These are phyloP conservation scores for Alternaria ethzedia DNA, from an alignment of 2,329 filamentous ascomycete species.

Conservation along the genomic window DNA sequence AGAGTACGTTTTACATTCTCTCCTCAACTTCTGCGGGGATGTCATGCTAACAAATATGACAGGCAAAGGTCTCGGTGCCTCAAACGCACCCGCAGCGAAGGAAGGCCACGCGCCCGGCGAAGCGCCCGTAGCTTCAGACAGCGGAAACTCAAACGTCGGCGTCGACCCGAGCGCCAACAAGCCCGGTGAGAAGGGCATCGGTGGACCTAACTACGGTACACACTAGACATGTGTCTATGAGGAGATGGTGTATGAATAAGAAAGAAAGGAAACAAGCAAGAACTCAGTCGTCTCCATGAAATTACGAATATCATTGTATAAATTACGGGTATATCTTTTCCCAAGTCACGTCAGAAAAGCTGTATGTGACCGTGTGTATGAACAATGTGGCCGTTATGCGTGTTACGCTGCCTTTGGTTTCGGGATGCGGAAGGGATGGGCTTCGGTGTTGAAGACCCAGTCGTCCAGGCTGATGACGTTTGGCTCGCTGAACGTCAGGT, in stretches of 20 bases:
- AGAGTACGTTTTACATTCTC: constrained; percentile 7
- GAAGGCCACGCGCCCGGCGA: constrained; percentile 19
- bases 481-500: constrained; percentile 54
- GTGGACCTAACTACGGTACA: constrained; percentile 21
- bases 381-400: background rate
- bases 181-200: constrained; percentile 24
- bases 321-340: background rate
- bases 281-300: background rate
- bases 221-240: constrained; percentile 3
- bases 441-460: constrained; percentile 56
- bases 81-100: constrained; percentile 23
- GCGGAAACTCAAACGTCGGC: constrained; percentile 23
- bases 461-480: constrained; percentile 54
- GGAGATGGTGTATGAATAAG: background rate
- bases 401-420: constrained; percentile 14
- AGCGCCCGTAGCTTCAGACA: constrained; percentile 22
- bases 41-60: background rate
- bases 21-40: background rate
- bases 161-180: constrained; percentile 25
- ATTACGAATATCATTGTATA: background rate
- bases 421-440: constrained; percentile 53
- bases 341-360: background rate
- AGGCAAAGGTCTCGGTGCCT: constrained; percentile 26
- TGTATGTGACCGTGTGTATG: background rate
- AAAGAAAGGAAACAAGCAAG: background rate